Conservation (phyloP, 495 filamentous ascomycete species). For the Penicillium chermesinum region DNA sequence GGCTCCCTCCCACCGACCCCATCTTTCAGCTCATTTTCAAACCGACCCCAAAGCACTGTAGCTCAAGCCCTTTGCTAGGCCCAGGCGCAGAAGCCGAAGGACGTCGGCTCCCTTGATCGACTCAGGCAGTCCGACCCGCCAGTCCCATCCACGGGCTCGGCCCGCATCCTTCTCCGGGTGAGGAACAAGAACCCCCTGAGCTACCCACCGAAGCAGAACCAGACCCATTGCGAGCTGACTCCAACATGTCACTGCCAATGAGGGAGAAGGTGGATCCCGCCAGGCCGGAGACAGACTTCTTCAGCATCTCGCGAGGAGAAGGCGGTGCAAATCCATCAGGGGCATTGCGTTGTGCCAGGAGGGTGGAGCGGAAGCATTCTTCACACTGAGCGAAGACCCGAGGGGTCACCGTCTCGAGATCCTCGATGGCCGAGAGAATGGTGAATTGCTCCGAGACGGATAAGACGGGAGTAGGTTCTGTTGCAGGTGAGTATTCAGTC, state of each 20-base stretch:
- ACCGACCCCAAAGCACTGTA: conserved; percentile 29
- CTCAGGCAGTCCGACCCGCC: conserved; percentile 60
- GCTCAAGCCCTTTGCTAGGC: conserved; percentile 60
- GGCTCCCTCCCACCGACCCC: not conserved
- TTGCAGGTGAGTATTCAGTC: conserved; percentile 10
- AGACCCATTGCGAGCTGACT: conserved; percentile 39
- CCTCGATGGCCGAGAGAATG: conserved; percentile 75
- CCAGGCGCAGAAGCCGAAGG: conserved; percentile 63
- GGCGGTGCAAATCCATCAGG: conserved; percentile 38
- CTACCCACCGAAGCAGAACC: conserved; percentile 43
- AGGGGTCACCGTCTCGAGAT: conserved; percentile 68
- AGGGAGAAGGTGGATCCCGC: conserved; percentile 57
- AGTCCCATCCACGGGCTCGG: conserved; percentile 72
- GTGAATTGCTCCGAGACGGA: conserved; percentile 62
- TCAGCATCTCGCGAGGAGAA: conserved; percentile 59
- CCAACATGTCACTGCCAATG: conserved; percentile 67
- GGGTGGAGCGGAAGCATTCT: conserved; percentile 57
- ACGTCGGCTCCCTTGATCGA: conserved; percentile 60
- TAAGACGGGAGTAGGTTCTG: conserved; percentile 35
- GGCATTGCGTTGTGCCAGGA: conserved; percentile 39
- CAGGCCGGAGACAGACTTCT: conserved; percentile 58
- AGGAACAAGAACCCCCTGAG: conserved; percentile 51
- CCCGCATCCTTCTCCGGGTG: conserved; percentile 34
- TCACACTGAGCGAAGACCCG: conserved; percentile 66
- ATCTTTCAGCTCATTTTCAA: conserved; percentile 10